Evolutionary conservation across 2,329 filamentous ascomycete species (phyloP), one percentile per base, ranked within the genome.

Genomic region (Aspergillus cejpii): DNA sequence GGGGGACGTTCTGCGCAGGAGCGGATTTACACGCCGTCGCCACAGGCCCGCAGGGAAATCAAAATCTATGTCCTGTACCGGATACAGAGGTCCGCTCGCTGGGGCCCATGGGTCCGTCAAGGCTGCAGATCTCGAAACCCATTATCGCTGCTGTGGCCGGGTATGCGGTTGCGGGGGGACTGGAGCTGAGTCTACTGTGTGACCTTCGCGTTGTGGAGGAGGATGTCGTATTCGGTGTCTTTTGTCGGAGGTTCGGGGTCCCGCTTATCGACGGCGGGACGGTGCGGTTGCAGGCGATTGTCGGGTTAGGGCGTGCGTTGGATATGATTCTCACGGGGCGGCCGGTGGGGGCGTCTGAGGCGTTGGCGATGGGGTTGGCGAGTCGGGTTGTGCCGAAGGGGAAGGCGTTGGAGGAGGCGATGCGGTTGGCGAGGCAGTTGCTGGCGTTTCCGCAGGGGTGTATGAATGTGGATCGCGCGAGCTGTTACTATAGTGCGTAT

Each of bases 271-370:
- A 71, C 21, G 72, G 72, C 6, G 77, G 76, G 1, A 79, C 76
- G 0, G 74, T 79, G 0, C 69, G 76, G 1, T 58, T 79, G 5
- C 74, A 73, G 45, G 67, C 66, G 1, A 66, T 78, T 36, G 59
- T 80, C 17, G 77, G 77, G 0, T 62, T 79, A 1, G 74, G 75
- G 0, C 57, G 74, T 2, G 76, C 77, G 0, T 49, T 79, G 43
- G 77, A 80, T 56, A 74, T 80, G 71, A 76, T 79, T 12, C 61
- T 80, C 4, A 80, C 77, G 0, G 77, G 78, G 0, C 61, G 75
- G 1, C 53, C 68, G 0, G 73, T 80, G 0, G 51, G 49, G 0
- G 76, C 76, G 0, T 52, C 67, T 14, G 76, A 80, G 51, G 76
- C 76, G 0, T 51, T 76, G 21, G 39, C 55, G 1, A 76, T 78